phyloP scores from a whole-genome alignment of 164 flowering plant genomes.

The Dillenia suffruticosa region DNA sequence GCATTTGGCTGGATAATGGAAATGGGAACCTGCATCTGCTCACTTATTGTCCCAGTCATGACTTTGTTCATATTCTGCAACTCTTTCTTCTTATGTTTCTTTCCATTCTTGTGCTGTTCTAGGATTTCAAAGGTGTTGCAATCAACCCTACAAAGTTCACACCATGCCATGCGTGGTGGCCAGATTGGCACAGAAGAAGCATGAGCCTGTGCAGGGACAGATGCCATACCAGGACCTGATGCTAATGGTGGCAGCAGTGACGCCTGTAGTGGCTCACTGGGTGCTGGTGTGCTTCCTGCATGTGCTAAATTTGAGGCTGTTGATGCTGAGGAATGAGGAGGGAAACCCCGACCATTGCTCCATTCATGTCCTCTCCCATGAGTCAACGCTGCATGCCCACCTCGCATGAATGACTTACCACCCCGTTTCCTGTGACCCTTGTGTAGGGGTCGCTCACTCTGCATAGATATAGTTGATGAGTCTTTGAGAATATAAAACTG shows the following conservation, averaged over 20 bases:
- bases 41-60: neutral
- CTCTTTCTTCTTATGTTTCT: constrained; percentile 12
- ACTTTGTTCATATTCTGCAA: constrained; percentile 24
- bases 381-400: constrained; percentile 25
- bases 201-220: constrained; percentile 8
- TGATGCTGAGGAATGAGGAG: constrained; percentile 13
- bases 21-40: neutral
- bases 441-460: constrained; percentile 33
- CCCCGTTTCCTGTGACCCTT: constrained; percentile 42
- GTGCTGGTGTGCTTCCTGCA: constrained; percentile 6
- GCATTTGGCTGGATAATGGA: neutral
- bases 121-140: constrained; percentile 55
- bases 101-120: constrained; percentile 37
- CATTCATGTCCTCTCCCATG: constrained; percentile 39
- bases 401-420: constrained; percentile 31
- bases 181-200: constrained; percentile 11
- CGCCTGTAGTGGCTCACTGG: constrained; percentile 4
- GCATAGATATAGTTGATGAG: constrained; percentile 21
- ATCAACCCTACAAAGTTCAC: constrained; percentile 65
- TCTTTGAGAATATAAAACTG: constrained; percentile 7
- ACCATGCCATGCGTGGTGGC: constrained; percentile 37
- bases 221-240: constrained; percentile 7
- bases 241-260: constrained; percentile 1
- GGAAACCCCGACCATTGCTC: constrained; percentile 25
- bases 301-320: constrained; percentile 10